Percentiles rank a stretch among this genome's conserved stretches.
Conservation (phyloP, 148 eudicot species). For the Fagopyrum homotropicum region DNA sequence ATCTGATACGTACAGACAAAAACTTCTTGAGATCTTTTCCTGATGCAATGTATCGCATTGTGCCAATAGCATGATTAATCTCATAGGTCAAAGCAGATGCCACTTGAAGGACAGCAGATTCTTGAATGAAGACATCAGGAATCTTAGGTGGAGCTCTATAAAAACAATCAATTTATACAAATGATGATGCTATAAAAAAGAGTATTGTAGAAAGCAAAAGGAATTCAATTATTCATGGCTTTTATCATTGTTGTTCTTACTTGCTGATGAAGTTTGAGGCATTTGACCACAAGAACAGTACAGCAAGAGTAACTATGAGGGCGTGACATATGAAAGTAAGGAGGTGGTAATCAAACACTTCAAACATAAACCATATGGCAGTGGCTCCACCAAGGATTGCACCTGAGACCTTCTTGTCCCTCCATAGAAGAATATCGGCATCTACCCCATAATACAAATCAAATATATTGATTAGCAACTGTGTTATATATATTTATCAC, state of each 20-base stretch:
- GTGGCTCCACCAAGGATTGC: conserved; percentile 59
- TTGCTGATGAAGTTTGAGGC: conserved; percentile 54
- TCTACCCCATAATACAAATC: conserved; percentile 35
- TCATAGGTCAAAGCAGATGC: conserved; percentile 41
- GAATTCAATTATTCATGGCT: neutral
- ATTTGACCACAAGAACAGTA: conserved; percentile 72
- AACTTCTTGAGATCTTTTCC: conserved; percentile 62
- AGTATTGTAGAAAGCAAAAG: neutral
- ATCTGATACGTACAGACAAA: conserved; percentile 29
- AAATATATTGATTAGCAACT: neutral
- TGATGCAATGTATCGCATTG: conserved; percentile 44
- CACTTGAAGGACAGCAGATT: conserved; percentile 35
- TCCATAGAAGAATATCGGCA: conserved; percentile 85
- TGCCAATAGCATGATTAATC: conserved; percentile 40
- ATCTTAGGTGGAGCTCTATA: conserved; percentile 46
- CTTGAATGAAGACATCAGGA: conserved; percentile 49
- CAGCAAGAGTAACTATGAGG: conserved; percentile 50
- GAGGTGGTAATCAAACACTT: conserved; percentile 65
- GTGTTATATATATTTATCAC: neutral
- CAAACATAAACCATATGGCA: conserved; percentile 66
- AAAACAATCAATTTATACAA: neutral
- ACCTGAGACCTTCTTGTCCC: conserved; percentile 75
- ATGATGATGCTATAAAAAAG: neutral
- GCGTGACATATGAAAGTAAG: conserved; percentile 63
- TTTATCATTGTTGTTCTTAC: neutral